Evolutionary conservation across 768 basidiomycete genomes (phyloP).

Genomic region (Russula virescens): DNA sequence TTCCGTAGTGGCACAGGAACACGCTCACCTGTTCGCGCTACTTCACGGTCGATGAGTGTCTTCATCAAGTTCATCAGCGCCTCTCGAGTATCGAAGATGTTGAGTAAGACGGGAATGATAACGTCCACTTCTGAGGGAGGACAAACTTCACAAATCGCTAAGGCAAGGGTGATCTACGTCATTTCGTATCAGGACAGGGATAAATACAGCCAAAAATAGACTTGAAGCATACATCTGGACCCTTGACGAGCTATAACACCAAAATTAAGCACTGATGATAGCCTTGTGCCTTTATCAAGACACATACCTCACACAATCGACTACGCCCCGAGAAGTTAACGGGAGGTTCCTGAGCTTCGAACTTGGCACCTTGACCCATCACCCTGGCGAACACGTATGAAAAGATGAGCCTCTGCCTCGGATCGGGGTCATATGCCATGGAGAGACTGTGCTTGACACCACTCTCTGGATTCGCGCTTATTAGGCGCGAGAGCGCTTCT

Average conservation of each 20-base stretch:
- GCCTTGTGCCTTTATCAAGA: background rate
- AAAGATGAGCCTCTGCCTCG: conserved; percentile 69
- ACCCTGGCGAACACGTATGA: conserved; percentile 80
- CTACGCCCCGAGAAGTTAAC: conserved; percentile 28
- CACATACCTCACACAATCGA: conserved; percentile 33
- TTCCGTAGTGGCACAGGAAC: background rate
- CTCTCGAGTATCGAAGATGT: conserved; percentile 75
- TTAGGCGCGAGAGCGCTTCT: conserved; percentile 71
- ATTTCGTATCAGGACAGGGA: conserved; percentile 1
- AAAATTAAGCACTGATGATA: background rate
- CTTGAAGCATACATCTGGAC: conserved; percentile 52
- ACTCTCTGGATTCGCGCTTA: conserved; percentile 78
- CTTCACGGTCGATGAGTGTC: conserved; percentile 80
- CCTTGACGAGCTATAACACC: conserved; percentile 57
- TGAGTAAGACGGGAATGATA: conserved; percentile 79
- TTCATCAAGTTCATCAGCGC: conserved; percentile 71
- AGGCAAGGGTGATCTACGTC: conserved; percentile 62
- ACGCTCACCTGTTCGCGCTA: conserved; percentile 61
- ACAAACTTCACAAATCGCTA: conserved; percentile 86
- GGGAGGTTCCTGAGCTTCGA: conserved; percentile 49
- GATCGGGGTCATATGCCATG: conserved; percentile 69
- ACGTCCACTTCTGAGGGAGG: conserved; percentile 74
- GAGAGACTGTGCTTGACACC: conserved; percentile 85
- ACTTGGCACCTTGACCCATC: conserved; percentile 72
- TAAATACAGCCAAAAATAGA: background rate